A percentile compares a stretch with the other conserved stretches of the same genome.
Conservation (phyloP, 768 basidiomycete species). For the Ramaria sp. region DNA sequence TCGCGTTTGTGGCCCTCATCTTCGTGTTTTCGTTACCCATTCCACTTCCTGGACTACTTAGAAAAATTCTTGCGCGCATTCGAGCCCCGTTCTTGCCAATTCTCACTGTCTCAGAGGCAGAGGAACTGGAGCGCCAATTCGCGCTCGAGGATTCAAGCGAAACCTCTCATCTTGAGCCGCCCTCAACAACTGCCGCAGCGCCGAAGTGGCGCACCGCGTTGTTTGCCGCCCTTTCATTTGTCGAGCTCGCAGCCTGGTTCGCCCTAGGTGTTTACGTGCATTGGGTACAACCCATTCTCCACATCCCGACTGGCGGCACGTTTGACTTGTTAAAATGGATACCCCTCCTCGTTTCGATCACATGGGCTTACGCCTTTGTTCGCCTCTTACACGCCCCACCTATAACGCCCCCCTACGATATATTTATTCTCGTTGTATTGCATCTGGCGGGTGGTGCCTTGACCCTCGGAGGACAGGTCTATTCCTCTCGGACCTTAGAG, state of each 20-base stretch:
- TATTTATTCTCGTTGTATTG: constrained; percentile 14
- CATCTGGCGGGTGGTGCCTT: constrained; percentile 14
- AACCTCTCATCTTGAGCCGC: neutral
- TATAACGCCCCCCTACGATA: constrained; percentile 15
- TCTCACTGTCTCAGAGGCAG: neutral
- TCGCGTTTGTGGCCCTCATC: neutral
- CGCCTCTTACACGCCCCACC: constrained; percentile 13
- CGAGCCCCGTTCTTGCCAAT: constrained; percentile 4
- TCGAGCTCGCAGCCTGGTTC: constrained; percentile 15
- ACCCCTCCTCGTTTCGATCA: constrained; percentile 13
- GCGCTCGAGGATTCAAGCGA: neutral
- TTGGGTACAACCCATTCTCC: constrained; percentile 2
- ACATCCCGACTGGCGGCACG: neutral
- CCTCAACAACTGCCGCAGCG: neutral
- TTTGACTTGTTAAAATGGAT: constrained; percentile 1
- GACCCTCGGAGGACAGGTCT: constrained; percentile 13
- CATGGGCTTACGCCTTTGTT: constrained; percentile 16
- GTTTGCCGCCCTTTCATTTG: constrained; percentile 12
- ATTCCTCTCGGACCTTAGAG: neutral
- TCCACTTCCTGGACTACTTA: neutral
- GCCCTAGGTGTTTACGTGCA: constrained; percentile 12
- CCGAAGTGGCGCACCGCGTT: constrained; percentile 12
- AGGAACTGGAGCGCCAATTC: constrained; percentile 5
- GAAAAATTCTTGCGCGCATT: neutral
- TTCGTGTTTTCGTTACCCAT: constrained; percentile 1